Percentiles rank a stretch among this genome's conserved stretches.
phyloP scores from a whole-genome alignment of 164 flowering plant species.

The Macadamia integrifolia region DNA sequence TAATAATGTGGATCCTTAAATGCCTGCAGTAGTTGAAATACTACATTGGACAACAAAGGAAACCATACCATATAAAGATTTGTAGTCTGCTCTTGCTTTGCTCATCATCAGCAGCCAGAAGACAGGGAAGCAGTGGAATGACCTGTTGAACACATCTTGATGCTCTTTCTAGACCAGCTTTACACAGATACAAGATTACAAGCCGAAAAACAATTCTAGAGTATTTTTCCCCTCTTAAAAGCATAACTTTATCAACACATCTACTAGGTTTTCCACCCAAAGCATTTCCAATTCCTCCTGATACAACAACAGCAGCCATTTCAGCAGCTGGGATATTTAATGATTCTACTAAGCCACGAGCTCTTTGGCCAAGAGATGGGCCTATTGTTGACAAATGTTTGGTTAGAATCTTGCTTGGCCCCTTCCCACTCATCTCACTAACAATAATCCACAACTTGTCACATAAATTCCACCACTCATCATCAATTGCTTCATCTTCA shows the following conservation, averaged over 20 bases:
- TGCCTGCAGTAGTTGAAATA: background rate
- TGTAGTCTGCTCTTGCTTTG: conserved; percentile 85
- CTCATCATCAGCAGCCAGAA: conserved; percentile 85
- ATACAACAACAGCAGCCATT: conserved; percentile 99
- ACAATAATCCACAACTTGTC: conserved; percentile 79
- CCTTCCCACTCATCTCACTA: conserved; percentile 77
- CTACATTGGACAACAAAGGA: background rate
- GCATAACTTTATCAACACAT: conserved; percentile 85
- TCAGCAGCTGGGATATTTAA: conserved; percentile 98
- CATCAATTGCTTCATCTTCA: conserved; percentile 37
- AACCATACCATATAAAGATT: conserved; percentile 76
- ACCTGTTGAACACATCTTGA: conserved; percentile 80
- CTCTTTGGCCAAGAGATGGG: conserved; percentile 95
- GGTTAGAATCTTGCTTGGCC: conserved; percentile 54
- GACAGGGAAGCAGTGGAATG: conserved; percentile 68
- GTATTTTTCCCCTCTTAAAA: conserved; percentile 85
- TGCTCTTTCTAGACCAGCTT: conserved; percentile 71
- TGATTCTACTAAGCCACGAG: conserved; percentile 97
- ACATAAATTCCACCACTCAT: conserved; percentile 81
- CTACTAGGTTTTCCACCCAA: conserved; percentile 77
- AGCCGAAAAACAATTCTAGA: conserved; percentile 81
- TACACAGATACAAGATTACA: conserved; percentile 69
- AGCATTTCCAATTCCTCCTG: conserved; percentile 92
- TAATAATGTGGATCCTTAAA: background rate
- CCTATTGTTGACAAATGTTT: conserved; percentile 50